Base-by-base conservation (phyloP, 768 basidiomycete species). In the Agaricus sinodeliciosus region DNA sequence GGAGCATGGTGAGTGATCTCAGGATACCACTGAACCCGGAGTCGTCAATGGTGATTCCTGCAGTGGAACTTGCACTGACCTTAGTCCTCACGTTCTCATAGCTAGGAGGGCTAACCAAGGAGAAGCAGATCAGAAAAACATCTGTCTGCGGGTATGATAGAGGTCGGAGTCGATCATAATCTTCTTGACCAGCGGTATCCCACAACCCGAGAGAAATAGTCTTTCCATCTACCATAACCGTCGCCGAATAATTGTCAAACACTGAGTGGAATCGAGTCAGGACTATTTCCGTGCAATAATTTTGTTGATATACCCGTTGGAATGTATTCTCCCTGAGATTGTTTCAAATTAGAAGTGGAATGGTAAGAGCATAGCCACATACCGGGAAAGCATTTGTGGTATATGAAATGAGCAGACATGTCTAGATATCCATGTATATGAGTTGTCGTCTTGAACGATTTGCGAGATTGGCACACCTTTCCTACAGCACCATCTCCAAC, bases 171-270 rank as follows among this genome's bases (percentile, higher is more conserved):
- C 96, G 87, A 73, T 95, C 93, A 67, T 95, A 99, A 75, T 99
- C 95, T 71, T 99, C 96, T 72, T 99, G 96, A 60, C 96, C 96
- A 34, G 96, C 96, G n/a, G 96, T 99, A 80, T 99, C 96, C 96
- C 96, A 99, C 52, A 99, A 77, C 46, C 95, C 95, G 52, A 98
- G 84, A 56, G 93, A 96, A 65, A 98, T 94, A 48, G 96, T 96
- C 78, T 95, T 94, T 61, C 93, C 92, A 63, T 99, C 96, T 43
- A 99, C 96, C 86, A 97, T 93, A 51, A 99, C 94, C 71, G 94
- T 95, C 55, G 93, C 94, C 51, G 91, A 94, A 67, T 96, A 98
- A 75, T 98, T 98, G 74, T 98, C 96, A 68, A 98, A 99, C 37
- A 99, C 96, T 87, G 66, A n/a, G 35, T 18, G 13, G 18, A 16